Percentiles rank a stretch among this genome's conserved stretches.
Evolutionary conservation across 23 red algal species (phyloP).

Genomic region (Chondrus crispus): DNA sequence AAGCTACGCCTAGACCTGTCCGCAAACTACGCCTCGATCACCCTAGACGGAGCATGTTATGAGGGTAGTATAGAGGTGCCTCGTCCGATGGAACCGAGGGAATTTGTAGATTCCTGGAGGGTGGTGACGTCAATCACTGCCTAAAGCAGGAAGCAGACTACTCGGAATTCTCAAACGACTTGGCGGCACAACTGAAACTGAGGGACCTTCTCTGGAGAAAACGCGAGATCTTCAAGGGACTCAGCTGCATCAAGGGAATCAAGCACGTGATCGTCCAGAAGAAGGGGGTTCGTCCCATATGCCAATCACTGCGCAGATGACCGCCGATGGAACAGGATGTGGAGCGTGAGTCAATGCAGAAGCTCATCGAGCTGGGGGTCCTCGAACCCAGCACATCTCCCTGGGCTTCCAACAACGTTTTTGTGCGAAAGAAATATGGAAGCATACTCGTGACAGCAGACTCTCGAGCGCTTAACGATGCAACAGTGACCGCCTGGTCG

Average conservation of each 20-base stretch:
- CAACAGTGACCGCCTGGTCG: neutral
- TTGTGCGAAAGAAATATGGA: constrained; percentile 11
- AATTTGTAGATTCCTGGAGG: neutral
- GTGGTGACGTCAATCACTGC: neutral
- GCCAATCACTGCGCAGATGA: neutral
- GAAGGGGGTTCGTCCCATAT: neutral
- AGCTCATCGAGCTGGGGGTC: neutral
- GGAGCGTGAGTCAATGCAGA: neutral
- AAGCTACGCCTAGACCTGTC: neutral
- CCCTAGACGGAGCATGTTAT: neutral
- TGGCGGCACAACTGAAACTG: neutral
- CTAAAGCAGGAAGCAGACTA: neutral
- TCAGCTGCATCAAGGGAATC: neutral
- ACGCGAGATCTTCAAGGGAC: neutral
- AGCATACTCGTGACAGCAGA: constrained; percentile 10
- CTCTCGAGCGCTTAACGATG: constrained; percentile 20
- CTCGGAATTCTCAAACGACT: constrained; percentile 3
- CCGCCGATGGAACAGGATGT: neutral
- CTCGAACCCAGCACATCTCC: neutral
- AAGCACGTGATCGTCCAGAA: neutral
- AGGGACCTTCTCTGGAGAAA: neutral
- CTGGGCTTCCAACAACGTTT: neutral
- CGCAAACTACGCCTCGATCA: neutral
- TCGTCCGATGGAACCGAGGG: neutral
- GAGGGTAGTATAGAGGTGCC: neutral